A percentile compares a stretch with the other conserved stretches of the same genome.
phyloP scores from a whole-genome alignment of 441 rosid species.

The Adansonia madagascariensis region DNA sequence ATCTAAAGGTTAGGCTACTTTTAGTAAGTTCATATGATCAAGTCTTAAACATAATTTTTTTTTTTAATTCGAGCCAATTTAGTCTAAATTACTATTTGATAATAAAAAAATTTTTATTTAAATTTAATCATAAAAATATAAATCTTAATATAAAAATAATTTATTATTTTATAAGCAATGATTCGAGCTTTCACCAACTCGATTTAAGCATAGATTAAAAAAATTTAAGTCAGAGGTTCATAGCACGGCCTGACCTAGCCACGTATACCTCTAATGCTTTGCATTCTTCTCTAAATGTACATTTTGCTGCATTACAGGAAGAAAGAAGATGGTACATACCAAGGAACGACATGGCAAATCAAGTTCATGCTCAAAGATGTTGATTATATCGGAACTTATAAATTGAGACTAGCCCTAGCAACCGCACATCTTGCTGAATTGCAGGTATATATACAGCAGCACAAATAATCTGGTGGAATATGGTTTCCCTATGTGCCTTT shows the following conservation, averaged over 20 bases:
- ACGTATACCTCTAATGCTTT: too few relatives aligned
- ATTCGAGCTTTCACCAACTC: too few relatives aligned
- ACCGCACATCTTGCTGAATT: conserved; percentile 68
- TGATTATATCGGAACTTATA: conserved; percentile 47
- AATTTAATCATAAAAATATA: too few relatives aligned
- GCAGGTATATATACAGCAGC: conserved; percentile 43
- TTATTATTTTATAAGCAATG: too few relatives aligned
- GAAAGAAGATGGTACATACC: conserved; percentile 44
- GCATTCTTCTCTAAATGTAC: background rate
- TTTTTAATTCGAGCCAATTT: too few relatives aligned
- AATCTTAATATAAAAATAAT: too few relatives aligned
- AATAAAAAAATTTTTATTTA: too few relatives aligned
- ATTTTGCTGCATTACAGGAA: conserved; percentile 40
- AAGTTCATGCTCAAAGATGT: conserved; percentile 53
- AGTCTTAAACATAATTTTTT: too few relatives aligned
- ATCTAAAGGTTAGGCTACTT: too few relatives aligned
- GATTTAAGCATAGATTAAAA: background rate
- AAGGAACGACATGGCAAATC: conserved; percentile 77
- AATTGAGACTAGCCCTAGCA: conserved; percentile 68
- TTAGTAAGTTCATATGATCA: too few relatives aligned
- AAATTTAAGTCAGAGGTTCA: background rate
- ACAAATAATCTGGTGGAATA: background rate
- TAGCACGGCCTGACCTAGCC: too few relatives aligned
- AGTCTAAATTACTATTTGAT: too few relatives aligned
- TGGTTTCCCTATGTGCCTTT: background rate